Evolutionary conservation across 257 asterid genomes (phyloP).

Genomic region (Gentiana straminea): DNA sequence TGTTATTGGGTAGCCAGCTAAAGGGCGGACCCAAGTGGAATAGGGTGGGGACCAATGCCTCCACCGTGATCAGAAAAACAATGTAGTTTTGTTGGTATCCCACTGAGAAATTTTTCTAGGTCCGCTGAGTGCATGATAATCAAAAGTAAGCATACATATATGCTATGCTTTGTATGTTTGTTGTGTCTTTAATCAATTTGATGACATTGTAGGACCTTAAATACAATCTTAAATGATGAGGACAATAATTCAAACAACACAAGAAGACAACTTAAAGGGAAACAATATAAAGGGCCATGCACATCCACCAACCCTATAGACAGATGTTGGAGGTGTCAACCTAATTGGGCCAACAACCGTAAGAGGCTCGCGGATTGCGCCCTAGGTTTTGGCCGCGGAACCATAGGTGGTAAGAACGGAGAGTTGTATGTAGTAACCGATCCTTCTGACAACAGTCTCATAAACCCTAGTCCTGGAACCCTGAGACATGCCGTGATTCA

Average conservation of each 20-base stretch:
- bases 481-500: constrained; percentile 48
- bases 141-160: no score
- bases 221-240: no score
- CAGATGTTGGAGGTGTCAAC: constrained; percentile 56
- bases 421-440: constrained; percentile 33
- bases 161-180: no score
- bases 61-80: no score
- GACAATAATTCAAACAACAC: constrained; percentile 15
- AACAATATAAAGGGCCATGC: constrained; percentile 31
- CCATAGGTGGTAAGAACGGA: constrained; percentile 48
- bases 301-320: constrained; percentile 60
- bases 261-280: constrained; percentile 36
- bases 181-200: no score
- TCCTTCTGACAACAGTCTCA: constrained; percentile 23
- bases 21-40: no score
- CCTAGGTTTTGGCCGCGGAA: constrained; percentile 41
- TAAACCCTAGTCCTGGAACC: constrained; percentile 42
- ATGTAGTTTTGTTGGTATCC: no score
- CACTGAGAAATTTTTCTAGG: no score
- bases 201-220: no score
- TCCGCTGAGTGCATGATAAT: no score
- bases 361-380: constrained; percentile 47
- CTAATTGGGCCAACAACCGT: constrained; percentile 46
- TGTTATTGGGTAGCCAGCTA: no score
- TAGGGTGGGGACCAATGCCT: no score